Base-by-base conservation (phyloP, 1,284 basidiomycete species). In the Microstroma glucosiphilum region DNA sequence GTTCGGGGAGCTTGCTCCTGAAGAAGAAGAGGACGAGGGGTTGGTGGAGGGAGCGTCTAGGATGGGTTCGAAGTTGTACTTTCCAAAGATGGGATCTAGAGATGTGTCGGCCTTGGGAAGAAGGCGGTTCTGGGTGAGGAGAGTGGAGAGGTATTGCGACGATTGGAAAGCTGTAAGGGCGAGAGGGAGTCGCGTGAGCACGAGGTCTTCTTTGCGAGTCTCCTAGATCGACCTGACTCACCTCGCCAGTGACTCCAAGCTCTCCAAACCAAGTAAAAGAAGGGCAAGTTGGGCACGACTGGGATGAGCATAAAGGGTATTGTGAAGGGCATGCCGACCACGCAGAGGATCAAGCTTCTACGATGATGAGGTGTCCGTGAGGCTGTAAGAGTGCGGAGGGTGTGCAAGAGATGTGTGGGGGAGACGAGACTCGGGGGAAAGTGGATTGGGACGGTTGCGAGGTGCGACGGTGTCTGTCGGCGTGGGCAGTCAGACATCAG, bases 231-330 rank as follows among this genome's bases (percentile, higher is more conserved):
- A 12, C 46, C 6, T 48, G n/a, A 48, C 17, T 48, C 46, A n/a
- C 46, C 46, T 48, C 46, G n/a, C 4, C 12, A 75, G 57, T 75
- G 73, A 46, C 67, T 69, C 62, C 66, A 79, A 11, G 75, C 76
- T 42, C 77, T 57, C 69, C 71, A 79, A 40, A 75, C 72, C 19
- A 78, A 64, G 57, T 79, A 79, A 68, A 78, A 79, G 62, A 76
- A 75, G 9, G 72, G 70, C 42, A 79, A 42, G 57, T 79, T 79
- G 58, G 77, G 77, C 1, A 79, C 59, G 40, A 74, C 75, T 15
- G 77, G 77, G 41, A 79, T 60, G 13, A 79, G 59, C 1, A 71
- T 70, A 57, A 79, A 71, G 11, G 77, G 77, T 40, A 72, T 65
- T 6, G 75, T 78, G 48, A 78, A 56, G 13, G 71, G 69, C 65